Evolutionary conservation across 1,139 yeast species (phyloP), one percentile per base, ranked within the genome.

Genomic region (Blastobotrys aristatus): DNA sequence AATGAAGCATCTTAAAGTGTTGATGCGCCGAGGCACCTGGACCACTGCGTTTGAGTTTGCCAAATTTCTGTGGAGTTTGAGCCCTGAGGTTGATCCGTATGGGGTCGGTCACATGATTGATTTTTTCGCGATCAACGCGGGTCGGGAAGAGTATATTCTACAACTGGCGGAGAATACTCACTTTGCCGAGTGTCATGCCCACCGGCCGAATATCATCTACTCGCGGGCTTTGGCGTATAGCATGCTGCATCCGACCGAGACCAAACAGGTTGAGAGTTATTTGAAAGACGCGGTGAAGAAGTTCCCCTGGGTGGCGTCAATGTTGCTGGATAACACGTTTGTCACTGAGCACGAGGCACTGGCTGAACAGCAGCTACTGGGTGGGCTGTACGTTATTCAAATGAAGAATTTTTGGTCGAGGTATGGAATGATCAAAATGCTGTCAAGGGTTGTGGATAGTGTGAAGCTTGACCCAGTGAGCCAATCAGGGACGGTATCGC

Each of bases 71-170:
- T 69, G 84, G 54, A 77, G 88, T 1, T 67, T 88, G 40, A 76
- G 80, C 33, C 95, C 96, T 1, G 76, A 80, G 1, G 87, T 83
- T 43, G 97, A 88, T 69, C 96, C 96, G 0, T 68, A 83, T 50
- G 95, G 96, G 11, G 89, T 84, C 4, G 74, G 95, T 53, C 82
- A 83, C 58, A 84, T 87, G 64, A 80, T 88, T 56, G 96, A 88
- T 62, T 83, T 77, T 59, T 88, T 85, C 61, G 83, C 92, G 4
- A 69, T 86, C 8, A 71, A 80, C 68, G 74, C 87, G 43, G 82
- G 76, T 37, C 87, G 85, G 53, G 81, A 74, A 58, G 71, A 76
- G 47, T 88, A 79, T 63, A 62, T 88, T 55, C 70, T 79, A 16
- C 75, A 77, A 22, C 67, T 86, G 33, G 73, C 74, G 0, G 59